Conservation (phyloP, 768 basidiomycete species). For the Ephemerocybe angulata region DNA sequence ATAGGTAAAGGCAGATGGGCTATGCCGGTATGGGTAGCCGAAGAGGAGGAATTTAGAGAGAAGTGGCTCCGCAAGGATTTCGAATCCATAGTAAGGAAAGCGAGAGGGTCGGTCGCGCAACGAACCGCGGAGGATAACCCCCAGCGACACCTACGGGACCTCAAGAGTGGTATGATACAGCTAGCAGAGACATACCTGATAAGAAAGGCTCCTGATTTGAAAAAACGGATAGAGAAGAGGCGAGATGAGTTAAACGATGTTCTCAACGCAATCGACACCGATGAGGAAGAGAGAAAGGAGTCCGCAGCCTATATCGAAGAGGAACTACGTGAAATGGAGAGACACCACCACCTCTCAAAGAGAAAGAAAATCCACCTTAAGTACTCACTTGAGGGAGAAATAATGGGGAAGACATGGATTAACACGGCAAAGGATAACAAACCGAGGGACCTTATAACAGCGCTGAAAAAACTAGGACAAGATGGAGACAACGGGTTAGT, state of each 20-base stretch:
- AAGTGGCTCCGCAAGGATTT: neutral
- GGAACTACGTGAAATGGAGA: neutral
- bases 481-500: conserved; percentile 8
- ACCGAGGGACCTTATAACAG: conserved; percentile 3
- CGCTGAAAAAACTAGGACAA: conserved; percentile 3
- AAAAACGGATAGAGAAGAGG: neutral
- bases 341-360: neutral
- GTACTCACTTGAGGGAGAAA: conserved; percentile 6
- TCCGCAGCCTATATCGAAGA: conserved; percentile 1
- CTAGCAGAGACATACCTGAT: neutral
- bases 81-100: neutral
- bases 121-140: neutral
- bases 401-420: conserved; percentile 8
- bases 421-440: conserved; percentile 1
- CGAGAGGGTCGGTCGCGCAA: neutral
- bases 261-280: neutral
- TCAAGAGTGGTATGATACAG: conserved; percentile 2
- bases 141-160: neutral
- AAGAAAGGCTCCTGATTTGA: neutral
- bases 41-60: conserved; percentile 14
- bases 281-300: neutral
- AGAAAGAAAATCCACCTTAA: neutral
- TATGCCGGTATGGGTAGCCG: conserved; percentile 18
- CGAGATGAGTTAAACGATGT: neutral
- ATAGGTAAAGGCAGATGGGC: conserved; percentile 32